Base-by-base conservation (phyloP, 371 early-diverging fungal species). In the Rhizopus stolonifer region DNA sequence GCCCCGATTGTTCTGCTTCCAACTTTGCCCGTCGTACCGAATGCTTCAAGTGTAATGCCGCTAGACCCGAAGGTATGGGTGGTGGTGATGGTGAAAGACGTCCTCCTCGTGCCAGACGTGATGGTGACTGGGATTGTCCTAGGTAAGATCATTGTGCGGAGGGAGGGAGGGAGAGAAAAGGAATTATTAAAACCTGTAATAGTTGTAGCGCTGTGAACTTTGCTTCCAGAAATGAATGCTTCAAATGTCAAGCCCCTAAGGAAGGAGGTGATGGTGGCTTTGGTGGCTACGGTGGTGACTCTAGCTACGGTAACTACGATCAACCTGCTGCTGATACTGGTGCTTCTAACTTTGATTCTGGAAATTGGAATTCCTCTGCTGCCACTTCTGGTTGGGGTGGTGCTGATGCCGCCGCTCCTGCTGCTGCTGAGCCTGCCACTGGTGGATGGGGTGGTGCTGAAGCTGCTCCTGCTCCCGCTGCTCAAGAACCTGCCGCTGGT, bases 101-200 rank as follows among this genome's bases (percentile, higher is more conserved):
- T 49, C 58, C 44, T 38, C 72, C 72, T 56, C 72, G 66, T 52
- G 70, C 80, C 36, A 77, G 72, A 32, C 75, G 77, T 31, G 83
- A 79, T 33, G 89, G 87, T 21, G 89, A 89, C 60, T 89, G 89
- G 89, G 65, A 72, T 36, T 88, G 88, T 51, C 62, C 80, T 25
- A 67, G 73, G 80, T 83, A 76, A 58, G n/a, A n/a, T n/a, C n/a
- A n/a, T n/a, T n/a, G n/a, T n/a, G n/a, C n/a, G n/a, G n/a, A n/a
- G n/a, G n/a, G 36, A 36, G 24, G 15, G 33, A 19, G 22, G 5
- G 22, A 18, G 31, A 21, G 1, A 21, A 40, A 17, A 39, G 26
- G 21, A 17, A 31, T 29, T 10, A 42, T 29, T 33, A 40, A 11
- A 24, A 14, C 50, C 31, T 45, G 49, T 32, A 53, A 13, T 58